phyloP scores from a whole-genome alignment of 176 grass and related monocot genomes.

The maize (Zea mays) region Zm-B73-REFERENCE-NAM-5.0 NC_050103.1:152990501-152991000 shows the following conservation, averaged over 20 bases:
- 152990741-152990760: conserved; percentile 92
- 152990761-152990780: conserved; percentile 31
- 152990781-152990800: neutral
- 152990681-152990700: neutral
- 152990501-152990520: neutral
- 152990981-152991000: no score
- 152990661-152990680: neutral
- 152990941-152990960: no score
- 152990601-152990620: neutral
- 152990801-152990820: neutral
- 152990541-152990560: neutral
- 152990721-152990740: conserved; percentile 92
- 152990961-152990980: no score
- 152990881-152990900: no score
- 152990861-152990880: neutral
- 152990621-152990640: no score
- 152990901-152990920: no score
- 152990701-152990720: conserved; percentile 53
- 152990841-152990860: neutral
- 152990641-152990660: no score
- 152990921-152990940: no score
- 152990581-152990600: conserved; percentile 4
- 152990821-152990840: neutral
- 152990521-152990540: neutral
- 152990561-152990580: neutral